phyloP scores from a whole-genome alignment of 2,329 filamentous ascomycete genomes.

The Parafenestella ontariensis region DNA sequence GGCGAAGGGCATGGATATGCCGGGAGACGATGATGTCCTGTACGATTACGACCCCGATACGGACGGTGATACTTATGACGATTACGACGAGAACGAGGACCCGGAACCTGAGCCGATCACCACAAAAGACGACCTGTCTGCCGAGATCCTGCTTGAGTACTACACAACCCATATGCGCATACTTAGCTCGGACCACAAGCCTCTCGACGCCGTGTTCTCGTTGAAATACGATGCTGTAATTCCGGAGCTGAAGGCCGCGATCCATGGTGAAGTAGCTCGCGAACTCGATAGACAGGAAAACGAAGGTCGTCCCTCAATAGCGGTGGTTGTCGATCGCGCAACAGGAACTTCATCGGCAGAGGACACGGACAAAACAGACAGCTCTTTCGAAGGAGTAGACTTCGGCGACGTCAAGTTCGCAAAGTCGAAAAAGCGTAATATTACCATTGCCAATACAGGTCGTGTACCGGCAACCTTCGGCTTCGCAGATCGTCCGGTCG shows the following conservation, averaged over 20 bases:
- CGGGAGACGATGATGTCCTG: conserved; percentile 79
- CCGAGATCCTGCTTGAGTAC: conserved; percentile 64
- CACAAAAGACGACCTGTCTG: conserved; percentile 66
- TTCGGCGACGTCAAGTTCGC: conserved; percentile 79
- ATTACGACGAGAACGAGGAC: conserved; percentile 45
- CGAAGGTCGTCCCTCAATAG: conserved; percentile 81
- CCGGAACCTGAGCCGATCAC: conserved; percentile 58
- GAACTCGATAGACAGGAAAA: conserved; percentile 93
- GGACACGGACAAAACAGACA: conserved; percentile 45
- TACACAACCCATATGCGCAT: conserved; percentile 91
- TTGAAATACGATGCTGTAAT: conserved; percentile 87
- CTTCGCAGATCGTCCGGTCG: conserved; percentile 75
- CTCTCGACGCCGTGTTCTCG: conserved; percentile 81
- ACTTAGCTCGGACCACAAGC: conserved; percentile 94
- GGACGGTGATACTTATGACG: conserved; percentile 64
- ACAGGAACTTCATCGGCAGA: conserved; percentile 32
- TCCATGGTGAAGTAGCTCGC: conserved; percentile 85
- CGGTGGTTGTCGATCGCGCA: conserved; percentile 75
- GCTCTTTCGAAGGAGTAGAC: conserved; percentile 66
- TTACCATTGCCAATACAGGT: conserved; percentile 94
- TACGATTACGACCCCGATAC: conserved; percentile 90
- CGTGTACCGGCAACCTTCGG: conserved; percentile 78
- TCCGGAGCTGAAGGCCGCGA: conserved; percentile 79
- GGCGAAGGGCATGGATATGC: conserved; percentile 75
- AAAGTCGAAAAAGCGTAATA: conserved; percentile 66